Base-by-base conservation (phyloP, 2,329 filamentous ascomycete species). In the Alternaria conjuncta region DNA sequence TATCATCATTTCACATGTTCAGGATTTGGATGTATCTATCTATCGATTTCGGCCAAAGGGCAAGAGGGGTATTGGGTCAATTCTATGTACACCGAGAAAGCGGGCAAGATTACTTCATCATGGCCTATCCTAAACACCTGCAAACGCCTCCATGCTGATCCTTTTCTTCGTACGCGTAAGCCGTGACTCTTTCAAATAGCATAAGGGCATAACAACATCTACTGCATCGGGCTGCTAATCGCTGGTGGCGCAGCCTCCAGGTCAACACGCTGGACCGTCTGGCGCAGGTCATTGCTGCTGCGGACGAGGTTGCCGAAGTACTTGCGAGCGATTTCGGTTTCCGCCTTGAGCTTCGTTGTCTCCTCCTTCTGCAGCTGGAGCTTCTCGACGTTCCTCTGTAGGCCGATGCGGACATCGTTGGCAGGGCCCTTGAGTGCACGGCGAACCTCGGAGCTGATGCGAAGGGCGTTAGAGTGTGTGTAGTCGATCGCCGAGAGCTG, bases 261-360 rank as follows among this genome's bases (percentile, higher is more conserved):
- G 68, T 87, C 85, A 23, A 87, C 83, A 23, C 82, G 73, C 68
- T 83, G 78, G n/a, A 87, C 85, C 36, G 82, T 80, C 51, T 80
- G 78, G 55, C 79, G 79, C 57, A 87, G 80, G 59, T 86, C 84
- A 23, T 79, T 80, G 63, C 82, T 84, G 70, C 89, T 86, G 64
- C 91, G 87, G 56, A 96, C 89, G 18, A 99, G 86, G 74, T 96
- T 96, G 56, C 88, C 84, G 79, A 99, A 99, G 83, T 97, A 98
- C 80, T 95, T 96, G 69, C 88, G 85, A 7, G 96, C 96, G 30
- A 93, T 89, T 76, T 96, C 91, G 75, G 93, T 96, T 82, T 98
- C 95, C 32, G 84, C 85, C 79, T 90, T 90, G 64, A 93, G 87
- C 83, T 96, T 96, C 76, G 88, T 85, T 9, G 93, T 96, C 77